Conservation (phyloP, 2,329 filamentous ascomycete species). For the Akanthomyces lecanii region DNA sequence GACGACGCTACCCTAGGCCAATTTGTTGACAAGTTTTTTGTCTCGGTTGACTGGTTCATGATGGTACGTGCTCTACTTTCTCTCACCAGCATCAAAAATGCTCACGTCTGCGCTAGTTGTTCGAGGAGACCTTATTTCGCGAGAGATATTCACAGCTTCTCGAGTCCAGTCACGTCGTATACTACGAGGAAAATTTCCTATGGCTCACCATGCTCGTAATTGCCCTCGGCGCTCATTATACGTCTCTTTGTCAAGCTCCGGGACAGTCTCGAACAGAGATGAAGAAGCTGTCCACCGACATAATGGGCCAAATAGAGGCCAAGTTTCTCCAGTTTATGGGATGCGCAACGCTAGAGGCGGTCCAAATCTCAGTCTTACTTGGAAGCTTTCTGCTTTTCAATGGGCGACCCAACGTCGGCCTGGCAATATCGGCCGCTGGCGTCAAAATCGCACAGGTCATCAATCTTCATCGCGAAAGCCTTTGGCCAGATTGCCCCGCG, state of each 20-base stretch:
- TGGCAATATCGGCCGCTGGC: slow-evolving; percentile 15
- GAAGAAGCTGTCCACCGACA: slow-evolving; percentile 7
- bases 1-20: background rate
- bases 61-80: slow-evolving; percentile 5
- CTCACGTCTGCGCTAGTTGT: background rate
- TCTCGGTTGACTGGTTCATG: slow-evolving; percentile 18
- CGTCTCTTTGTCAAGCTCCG: background rate
- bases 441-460: slow-evolving; percentile 18
- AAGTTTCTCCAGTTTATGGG: slow-evolving; percentile 10
- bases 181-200: slow-evolving; percentile 15
- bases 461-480: slow-evolving; percentile 12
- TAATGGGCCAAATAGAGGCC: slow-evolving; percentile 5
- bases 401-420: slow-evolving; percentile 12
- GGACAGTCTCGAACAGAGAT: background rate
- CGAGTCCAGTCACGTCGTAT: background rate
- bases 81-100: background rate
- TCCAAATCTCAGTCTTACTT: slow-evolving; percentile 14
- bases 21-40: slow-evolving; percentile 14
- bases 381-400: slow-evolving; percentile 16
- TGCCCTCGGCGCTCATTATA: slow-evolving; percentile 14
- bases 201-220: slow-evolving; percentile 15
- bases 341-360: slow-evolving; percentile 14
- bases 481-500: slow-evolving; percentile 6
- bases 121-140: slow-evolving; percentile 12
- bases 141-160: slow-evolving; percentile 3